Conservation (phyloP, 768 basidiomycete species). For the Crassisporium funariophilum region DNA sequence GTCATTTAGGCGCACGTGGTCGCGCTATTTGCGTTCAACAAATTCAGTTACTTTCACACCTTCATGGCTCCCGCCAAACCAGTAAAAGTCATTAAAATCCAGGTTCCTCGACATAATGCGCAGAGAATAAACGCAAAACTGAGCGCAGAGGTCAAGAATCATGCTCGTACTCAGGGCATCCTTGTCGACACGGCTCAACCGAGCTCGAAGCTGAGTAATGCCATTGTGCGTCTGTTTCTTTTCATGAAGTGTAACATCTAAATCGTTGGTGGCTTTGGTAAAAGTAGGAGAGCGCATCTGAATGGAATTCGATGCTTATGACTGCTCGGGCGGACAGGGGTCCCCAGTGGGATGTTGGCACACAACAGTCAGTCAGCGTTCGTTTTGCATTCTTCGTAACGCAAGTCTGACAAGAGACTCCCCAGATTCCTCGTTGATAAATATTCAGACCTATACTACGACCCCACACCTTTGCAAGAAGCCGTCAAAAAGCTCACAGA, state of each 20-base stretch:
- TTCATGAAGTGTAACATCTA: neutral
- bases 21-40: slow-evolving; percentile 8
- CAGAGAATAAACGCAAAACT: slow-evolving; percentile 71
- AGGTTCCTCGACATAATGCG: slow-evolving; percentile 75
- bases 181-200: slow-evolving; percentile 65
- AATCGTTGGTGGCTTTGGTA: slow-evolving; percentile 1
- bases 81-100: slow-evolving; percentile 57
- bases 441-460: slow-evolving; percentile 72
- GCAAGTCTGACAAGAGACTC: slow-evolving; percentile 2
- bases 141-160: slow-evolving; percentile 54
- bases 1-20: too few species aligned
- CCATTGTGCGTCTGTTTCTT: slow-evolving; percentile 54
- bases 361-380: slow-evolving; percentile 69
- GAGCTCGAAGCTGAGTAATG: slow-evolving; percentile 62
- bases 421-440: slow-evolving; percentile 76
- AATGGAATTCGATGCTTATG: slow-evolving; percentile 82
- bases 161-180: slow-evolving; percentile 51
- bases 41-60: neutral
- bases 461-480: slow-evolving; percentile 62
- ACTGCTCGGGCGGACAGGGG: slow-evolving; percentile 81
- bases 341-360: slow-evolving; percentile 87
- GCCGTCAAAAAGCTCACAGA: slow-evolving; percentile 50
- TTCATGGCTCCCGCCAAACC: slow-evolving; percentile 65
- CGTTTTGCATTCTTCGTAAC: neutral
- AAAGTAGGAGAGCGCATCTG: slow-evolving; percentile 70